Conservation (phyloP, 2,329 filamentous ascomycete genomes). For the Cladosporium velox region DNA sequence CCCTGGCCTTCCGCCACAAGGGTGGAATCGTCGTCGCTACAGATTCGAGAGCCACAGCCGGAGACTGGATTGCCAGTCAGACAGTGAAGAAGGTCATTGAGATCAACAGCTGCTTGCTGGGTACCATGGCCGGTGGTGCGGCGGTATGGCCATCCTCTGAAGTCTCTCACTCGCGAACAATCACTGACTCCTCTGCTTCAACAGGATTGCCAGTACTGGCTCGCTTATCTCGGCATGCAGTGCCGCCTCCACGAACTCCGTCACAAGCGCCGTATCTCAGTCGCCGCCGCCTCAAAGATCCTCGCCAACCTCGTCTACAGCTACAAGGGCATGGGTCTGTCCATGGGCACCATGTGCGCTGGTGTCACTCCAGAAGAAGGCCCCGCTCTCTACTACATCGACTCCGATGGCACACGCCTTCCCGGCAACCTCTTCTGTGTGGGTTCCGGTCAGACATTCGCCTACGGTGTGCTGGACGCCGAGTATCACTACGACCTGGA, state of each 20-base stretch:
- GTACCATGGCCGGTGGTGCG: conserved; percentile 97
- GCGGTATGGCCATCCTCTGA: conserved; percentile 60
- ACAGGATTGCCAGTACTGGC: conserved; percentile 99
- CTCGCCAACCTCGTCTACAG: conserved; percentile 96
- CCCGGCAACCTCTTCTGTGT: conserved; percentile 97
- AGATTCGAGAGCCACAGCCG: conserved; percentile 93
- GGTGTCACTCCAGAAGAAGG: conserved; percentile 95
- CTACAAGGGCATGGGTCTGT: conserved; percentile 98
- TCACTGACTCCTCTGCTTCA: neutral
- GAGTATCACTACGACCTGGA: conserved; percentile 89
- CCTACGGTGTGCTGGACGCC: conserved; percentile 95
- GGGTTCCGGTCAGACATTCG: conserved; percentile 96
- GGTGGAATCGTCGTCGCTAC: conserved; percentile 98
- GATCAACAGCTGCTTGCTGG: conserved; percentile 90
- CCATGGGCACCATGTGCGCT: conserved; percentile 99
- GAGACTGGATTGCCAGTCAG: conserved; percentile 99
- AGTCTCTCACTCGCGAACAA: neutral
- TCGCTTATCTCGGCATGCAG: conserved; percentile 97
- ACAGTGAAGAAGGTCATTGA: conserved; percentile 99
- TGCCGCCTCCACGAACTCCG: conserved; percentile 98
- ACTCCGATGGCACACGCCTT: conserved; percentile 91
- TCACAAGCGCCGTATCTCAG: conserved; percentile 97
- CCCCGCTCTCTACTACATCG: conserved; percentile 97
- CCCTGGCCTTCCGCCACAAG: conserved; percentile 95
- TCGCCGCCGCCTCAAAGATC: conserved; percentile 96